Evolutionary conservation across 805 yeast genomes (phyloP), one percentile per base, ranked within the genome.

Genomic region (Yarrowia keelungensis): DNA sequence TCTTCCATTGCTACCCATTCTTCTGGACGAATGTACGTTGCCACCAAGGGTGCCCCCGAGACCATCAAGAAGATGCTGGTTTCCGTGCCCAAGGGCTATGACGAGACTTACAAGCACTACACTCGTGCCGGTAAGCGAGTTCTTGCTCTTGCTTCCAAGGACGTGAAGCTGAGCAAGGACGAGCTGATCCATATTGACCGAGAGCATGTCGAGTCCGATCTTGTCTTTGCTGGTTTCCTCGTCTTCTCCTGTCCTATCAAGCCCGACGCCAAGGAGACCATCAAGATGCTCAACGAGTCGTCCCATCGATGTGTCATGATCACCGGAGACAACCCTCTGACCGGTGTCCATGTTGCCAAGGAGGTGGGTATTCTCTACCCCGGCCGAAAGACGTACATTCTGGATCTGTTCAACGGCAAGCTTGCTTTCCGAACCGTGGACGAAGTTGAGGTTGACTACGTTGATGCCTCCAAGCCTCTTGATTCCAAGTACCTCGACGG

Each of bases 41-140:
- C 97, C 72, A 97, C 88, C 53, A 95, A 95, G 80, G 99, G 99
- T 83, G 99, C 99, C 0, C 99, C 99, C 5, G 99, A 95, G 80
- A 95, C 98, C 19, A 87, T 95, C 74, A 87, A 88, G 76, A 84
- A 82, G 69, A 91, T 95, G 91, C 80, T 95, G 71, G 74, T 78
- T 53, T 82, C 81, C 56, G 86, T 90, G 69, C 98, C 98, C 22
- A 85, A 80, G 39, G 83, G 87, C 73, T 95, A 94, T 76, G 98
- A 94, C 77, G 90, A 87, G 32, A 86, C 89, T 43, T 95, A 86
- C 81, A 93, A 93, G 79, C 87, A 92, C 12, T 95, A 90, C 76
- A 95, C 98, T 19, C 90, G 97, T 81, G 83, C 96, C 58, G 99
- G 99, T 74, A 91, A 97, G 64, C 92, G 99, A 81, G 99, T 95